Percentiles rank a stretch among this genome's conserved stretches.
phyloP scores from a whole-genome alignment of 2,329 filamentous ascomycete genomes.

The Colletotrichum tropicale region DNA sequence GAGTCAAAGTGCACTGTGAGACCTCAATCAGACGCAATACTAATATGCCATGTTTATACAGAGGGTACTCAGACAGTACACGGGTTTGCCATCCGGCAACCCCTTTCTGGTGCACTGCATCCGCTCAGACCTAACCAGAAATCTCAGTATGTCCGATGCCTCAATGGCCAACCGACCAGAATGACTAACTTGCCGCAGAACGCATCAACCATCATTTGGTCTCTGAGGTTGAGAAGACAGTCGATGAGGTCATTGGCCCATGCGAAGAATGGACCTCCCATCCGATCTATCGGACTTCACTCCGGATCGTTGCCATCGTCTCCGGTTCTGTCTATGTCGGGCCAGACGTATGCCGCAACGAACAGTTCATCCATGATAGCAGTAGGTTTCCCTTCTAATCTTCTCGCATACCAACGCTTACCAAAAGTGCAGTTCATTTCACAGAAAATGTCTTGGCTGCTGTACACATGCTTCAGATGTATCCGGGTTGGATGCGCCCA shows the following conservation, averaged over 20 bases:
- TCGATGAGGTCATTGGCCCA: slow-evolving; percentile 32
- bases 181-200: background rate
- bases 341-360: slow-evolving; percentile 42
- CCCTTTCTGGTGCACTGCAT: slow-evolving; percentile 4
- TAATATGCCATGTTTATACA: background rate
- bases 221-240: slow-evolving; percentile 20
- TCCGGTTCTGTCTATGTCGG: slow-evolving; percentile 50
- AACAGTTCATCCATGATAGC: slow-evolving; percentile 43
- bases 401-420: slow-evolving; percentile 9
- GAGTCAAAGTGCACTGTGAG: background rate
- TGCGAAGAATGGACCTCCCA: slow-evolving; percentile 40
- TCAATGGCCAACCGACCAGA: background rate
- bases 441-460: background rate
- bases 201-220: background rate
- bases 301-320: slow-evolving; percentile 46
- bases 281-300: slow-evolving; percentile 37
- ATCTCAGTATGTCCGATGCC: background rate
- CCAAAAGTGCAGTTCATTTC: slow-evolving; percentile 19
- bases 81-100: slow-evolving; percentile 1
- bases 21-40: background rate
- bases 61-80: slow-evolving; percentile 2
- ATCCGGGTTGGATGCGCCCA: background rate
- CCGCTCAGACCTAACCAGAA: background rate
- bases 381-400: slow-evolving; percentile 44
- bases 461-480: background rate